Base-by-base conservation (phyloP, 202 grass and related monocot species). In the Cymbopogon flexuosus region DNA sequence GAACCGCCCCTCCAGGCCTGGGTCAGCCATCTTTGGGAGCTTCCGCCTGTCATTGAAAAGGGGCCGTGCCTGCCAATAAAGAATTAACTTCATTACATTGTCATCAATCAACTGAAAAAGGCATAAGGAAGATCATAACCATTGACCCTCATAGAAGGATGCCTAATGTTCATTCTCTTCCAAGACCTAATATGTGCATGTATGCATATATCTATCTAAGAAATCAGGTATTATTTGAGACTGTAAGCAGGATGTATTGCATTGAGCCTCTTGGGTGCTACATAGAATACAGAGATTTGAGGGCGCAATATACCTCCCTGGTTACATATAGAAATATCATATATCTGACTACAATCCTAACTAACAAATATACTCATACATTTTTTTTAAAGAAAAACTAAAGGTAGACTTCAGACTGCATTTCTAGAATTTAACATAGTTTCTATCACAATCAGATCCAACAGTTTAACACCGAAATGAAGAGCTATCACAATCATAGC, bases 41-140 rank as follows among this genome's bases (percentile, higher is more conserved):
- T 93, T 94, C 75, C 85, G 91, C 72, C 90, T 76, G 73, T 99
- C 96, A 42, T 58, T 93, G 87, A 99, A 99, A 77, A 99, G 73
- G 43, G 96, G 96, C 2, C 91, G 88, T 59, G 90, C 96, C 96
- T 99, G 85, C 51, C 45, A 78, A 84, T 46, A 21, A 79, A 77
- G 18, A 30, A 35, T 18, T 12, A 52, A 31, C 15, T 10, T 79
- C 42, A 88, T 23, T 59, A 31, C 8, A 39, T 71, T 71, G 24
- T 34, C 72, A 77, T 67, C 37, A 35, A 58, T 40, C 11, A 34
- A 47, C 62, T 43, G 35, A 88, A 71, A 43, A 65, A 12, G 58
- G 49, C 6, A 42, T 23, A 84, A 54, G 9, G 33, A 45, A 77
- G 40, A 61, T 3, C 6, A 57, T 62, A 43, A 70, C 4, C 21